phyloP scores from a whole-genome alignment of 306 rosid species.

The Rosa chinensis region DNA sequence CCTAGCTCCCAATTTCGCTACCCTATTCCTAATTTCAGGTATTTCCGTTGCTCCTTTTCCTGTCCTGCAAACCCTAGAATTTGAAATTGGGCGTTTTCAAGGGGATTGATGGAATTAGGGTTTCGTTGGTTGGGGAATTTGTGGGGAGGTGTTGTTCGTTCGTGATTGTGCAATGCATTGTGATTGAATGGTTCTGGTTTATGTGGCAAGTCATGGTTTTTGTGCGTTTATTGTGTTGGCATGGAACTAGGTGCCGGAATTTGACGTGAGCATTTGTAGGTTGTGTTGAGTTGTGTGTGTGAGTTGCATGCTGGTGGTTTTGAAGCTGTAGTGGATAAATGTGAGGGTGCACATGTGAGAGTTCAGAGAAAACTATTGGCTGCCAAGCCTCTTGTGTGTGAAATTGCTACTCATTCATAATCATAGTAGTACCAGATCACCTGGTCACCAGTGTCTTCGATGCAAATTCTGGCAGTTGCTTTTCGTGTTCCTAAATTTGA shows the following conservation, averaged over 20 bases:
- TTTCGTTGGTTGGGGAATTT: constrained; percentile 36
- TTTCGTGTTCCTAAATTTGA: constrained; percentile 1
- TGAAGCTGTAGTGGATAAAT: constrained; percentile 29
- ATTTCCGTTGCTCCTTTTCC: constrained; percentile 22
- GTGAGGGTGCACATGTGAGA: constrained; percentile 21
- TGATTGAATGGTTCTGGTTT: constrained; percentile 40
- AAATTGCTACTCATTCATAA: constrained; percentile 24
- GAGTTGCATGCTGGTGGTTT: constrained; percentile 32
- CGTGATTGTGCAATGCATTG: constrained; percentile 58
- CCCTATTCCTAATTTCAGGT: constrained; percentile 56
- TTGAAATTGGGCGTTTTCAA: constrained; percentile 39
- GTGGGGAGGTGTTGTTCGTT: not conserved
- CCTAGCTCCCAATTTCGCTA: constrained; percentile 52
- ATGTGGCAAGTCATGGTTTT: constrained; percentile 29
- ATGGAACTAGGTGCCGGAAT: constrained; percentile 35
- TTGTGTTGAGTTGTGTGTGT: constrained; percentile 30
- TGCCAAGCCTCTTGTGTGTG: constrained; percentile 28
- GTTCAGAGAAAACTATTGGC: constrained; percentile 46
- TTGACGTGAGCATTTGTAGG: constrained; percentile 26
- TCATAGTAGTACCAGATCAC: constrained; percentile 16
- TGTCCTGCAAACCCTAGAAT: constrained; percentile 74
- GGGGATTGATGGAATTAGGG: constrained; percentile 42
- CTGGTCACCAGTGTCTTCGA: not conserved
- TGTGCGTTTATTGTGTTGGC: constrained; percentile 25
- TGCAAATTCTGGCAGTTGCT: not conserved